A percentile compares a stretch with the other conserved stretches of the same genome.
Conservation (phyloP, 2,329 filamentous ascomycete genomes). For the Davidsoniella australis region DNA sequence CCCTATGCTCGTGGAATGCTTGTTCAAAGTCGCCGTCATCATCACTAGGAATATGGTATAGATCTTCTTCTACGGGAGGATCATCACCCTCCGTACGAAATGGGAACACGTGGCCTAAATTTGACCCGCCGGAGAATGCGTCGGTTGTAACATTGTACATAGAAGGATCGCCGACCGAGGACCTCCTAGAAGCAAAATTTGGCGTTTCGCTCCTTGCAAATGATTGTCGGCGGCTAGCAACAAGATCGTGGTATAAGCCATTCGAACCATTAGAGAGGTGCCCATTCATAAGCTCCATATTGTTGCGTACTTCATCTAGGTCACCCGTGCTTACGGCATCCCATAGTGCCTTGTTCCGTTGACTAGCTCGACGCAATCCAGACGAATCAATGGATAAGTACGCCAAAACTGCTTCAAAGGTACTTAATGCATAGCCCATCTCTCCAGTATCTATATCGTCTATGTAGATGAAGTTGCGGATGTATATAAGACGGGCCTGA, state of each 20-base stretch:
- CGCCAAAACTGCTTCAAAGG: slow-evolving; percentile 80
- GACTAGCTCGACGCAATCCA: slow-evolving; percentile 67
- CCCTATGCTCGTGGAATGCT: slow-evolving; percentile 4
- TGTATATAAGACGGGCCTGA: slow-evolving; percentile 79
- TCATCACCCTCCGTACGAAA: slow-evolving; percentile 32
- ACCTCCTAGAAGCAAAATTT: slow-evolving; percentile 22
- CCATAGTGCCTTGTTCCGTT: slow-evolving; percentile 75
- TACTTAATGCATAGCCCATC: slow-evolving; percentile 89
- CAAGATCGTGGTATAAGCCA: slow-evolving; percentile 5
- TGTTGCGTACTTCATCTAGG: slow-evolving; percentile 53
- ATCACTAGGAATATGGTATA: background rate
- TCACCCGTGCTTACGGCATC: slow-evolving; percentile 67
- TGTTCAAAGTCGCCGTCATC: slow-evolving; percentile 19
- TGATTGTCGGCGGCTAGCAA: slow-evolving; percentile 7
- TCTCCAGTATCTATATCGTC: slow-evolving; percentile 95
- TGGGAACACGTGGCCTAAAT: slow-evolving; percentile 74
- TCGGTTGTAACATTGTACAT: slow-evolving; percentile 23
- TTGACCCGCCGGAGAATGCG: slow-evolving; percentile 36
- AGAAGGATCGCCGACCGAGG: slow-evolving; percentile 18
- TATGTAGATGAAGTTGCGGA: slow-evolving; percentile 93
- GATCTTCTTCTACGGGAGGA: background rate
- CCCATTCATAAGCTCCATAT: slow-evolving; percentile 50
- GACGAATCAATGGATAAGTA: slow-evolving; percentile 74
- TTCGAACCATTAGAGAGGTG: background rate
- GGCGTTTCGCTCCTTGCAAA: background rate